Evolutionary conservation across 129 eudicot species (phyloP), one percentile per base, ranked within the genome.

Genomic region (Apium graveolens): DNA sequence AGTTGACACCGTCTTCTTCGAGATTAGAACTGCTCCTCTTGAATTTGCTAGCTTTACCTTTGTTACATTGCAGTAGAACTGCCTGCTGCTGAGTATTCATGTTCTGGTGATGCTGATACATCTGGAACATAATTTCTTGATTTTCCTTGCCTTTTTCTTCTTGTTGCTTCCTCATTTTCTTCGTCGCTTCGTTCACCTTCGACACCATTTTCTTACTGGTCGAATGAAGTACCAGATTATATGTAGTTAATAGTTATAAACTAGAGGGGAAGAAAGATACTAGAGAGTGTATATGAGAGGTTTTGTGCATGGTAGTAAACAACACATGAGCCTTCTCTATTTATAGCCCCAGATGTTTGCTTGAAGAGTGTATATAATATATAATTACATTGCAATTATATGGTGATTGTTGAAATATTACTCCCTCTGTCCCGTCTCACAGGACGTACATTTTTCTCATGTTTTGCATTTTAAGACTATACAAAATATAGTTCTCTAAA

Each of bases 11-110:
- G 55, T 93, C 98, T 38, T 88, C 92, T 83, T 93, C 84, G 63
- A 93, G 89, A 80, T 83, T 81, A 16, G n/a, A 93, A 21, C 66
- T 79, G 78, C 98, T 93, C 79, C 94, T 89, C 91, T 93, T 93
- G 88, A 93, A 93, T 84, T 90, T 88, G 77, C 76, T 84, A 31
- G 70, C 81, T 86, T 90, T 90, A 63, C 87, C 94, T 89, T 93
- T 93, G 87, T 93, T 93, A 80, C 84, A 87, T 82, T 88, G 90
- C 74, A 86, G 84, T 74, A 86, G 66, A 49, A 74, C 35, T 80
- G 88, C 29, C 80, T 76, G 62, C 55, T 87, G 87, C n/a, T 35
- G 37, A 35, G 37, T 35, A 35, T 34, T 76, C 11, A 34, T 32
- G 11, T 21, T 43, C 10, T 24, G 32, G 34, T 44, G 21, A 16